phyloP scores from a whole-genome alignment of 345 rosid species.

The Xanthoceras sorbifolium region DNA sequence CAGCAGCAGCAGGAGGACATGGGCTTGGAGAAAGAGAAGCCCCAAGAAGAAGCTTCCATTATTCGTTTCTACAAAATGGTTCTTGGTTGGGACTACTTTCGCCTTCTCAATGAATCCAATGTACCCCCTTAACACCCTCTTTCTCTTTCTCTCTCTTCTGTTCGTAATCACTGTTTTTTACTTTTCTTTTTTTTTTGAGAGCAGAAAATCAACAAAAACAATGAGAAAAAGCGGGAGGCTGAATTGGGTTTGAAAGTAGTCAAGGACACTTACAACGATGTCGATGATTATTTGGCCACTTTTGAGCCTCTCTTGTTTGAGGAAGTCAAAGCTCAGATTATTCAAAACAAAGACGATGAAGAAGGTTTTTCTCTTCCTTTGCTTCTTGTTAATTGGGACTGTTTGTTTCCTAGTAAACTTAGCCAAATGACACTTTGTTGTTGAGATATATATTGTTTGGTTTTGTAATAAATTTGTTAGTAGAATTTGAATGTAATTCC shows the following conservation, averaged over 20 bases:
- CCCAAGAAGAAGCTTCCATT: constrained; percentile 59
- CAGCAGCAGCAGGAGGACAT: constrained; percentile 22
- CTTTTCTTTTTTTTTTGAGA: constrained; percentile 9
- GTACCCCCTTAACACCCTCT: constrained; percentile 28
- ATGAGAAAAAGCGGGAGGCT: constrained; percentile 22
- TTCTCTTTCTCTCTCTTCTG: neutral
- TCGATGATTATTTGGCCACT: constrained; percentile 76
- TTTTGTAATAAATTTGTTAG: neutral
- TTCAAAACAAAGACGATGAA: constrained; percentile 71
- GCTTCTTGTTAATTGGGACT: neutral
- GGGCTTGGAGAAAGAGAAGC: constrained; percentile 62
- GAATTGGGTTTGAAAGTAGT: constrained; percentile 48
- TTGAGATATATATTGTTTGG: neutral
- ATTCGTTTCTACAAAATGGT: constrained; percentile 65
- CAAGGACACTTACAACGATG: constrained; percentile 63
- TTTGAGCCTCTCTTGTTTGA: constrained; percentile 90
- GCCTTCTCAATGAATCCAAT: constrained; percentile 50
- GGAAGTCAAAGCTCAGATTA: constrained; percentile 90
- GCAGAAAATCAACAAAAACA: constrained; percentile 34
- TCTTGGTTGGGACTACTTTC: constrained; percentile 81
- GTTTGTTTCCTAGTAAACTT: neutral
- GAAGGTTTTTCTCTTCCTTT: constrained; percentile 54
- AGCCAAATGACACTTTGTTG: neutral
- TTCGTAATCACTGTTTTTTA: neutral
- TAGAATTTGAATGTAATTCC: neutral